Evolutionary conservation across 2,329 filamentous ascomycete genomes (phyloP).

Genomic region (Cladophialophora psammophila): DNA sequence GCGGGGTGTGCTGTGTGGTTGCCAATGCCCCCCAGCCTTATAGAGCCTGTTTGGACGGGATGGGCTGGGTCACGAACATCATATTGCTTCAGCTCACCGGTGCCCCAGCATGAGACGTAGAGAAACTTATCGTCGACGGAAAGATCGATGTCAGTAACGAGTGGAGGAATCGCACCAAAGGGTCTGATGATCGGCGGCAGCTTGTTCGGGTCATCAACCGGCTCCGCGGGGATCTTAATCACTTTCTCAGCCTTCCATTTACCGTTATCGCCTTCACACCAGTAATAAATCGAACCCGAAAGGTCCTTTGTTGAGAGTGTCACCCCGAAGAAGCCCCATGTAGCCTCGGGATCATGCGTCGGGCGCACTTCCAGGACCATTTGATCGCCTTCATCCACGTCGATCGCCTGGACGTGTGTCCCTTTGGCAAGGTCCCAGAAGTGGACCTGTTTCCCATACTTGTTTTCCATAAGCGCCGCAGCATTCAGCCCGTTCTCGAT

Average conservation of each 20-base stretch:
- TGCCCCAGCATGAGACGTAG: constrained; percentile 22
- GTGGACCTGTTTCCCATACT: constrained; percentile 12
- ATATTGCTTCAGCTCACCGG: constrained; percentile 18
- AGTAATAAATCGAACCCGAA: constrained; percentile 10
- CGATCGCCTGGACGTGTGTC: constrained; percentile 1
- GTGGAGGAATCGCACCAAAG: constrained; percentile 11
- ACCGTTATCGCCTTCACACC: constrained; percentile 2
- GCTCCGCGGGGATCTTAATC: constrained; percentile 57
- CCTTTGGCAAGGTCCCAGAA: constrained; percentile 12
- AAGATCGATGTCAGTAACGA: constrained; percentile 16
- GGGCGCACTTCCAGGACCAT: constrained; percentile 13
- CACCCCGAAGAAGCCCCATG: constrained; percentile 14
- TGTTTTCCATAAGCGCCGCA: constrained; percentile 5
- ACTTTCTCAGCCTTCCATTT: constrained; percentile 61
- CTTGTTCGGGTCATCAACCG: constrained; percentile 49
- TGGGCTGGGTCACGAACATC: constrained; percentile 16
- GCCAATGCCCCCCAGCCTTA: constrained; percentile 8
- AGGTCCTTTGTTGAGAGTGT: constrained; percentile 15
- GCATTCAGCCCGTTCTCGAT: constrained; percentile 2
- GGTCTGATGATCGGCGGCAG: constrained; percentile 7
- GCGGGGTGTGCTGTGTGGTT: constrained; percentile 9
- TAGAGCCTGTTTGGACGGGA: constrained; percentile 12
- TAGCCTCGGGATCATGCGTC: constrained; percentile 19
- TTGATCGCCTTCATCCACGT: constrained; percentile 13
- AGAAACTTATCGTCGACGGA: constrained; percentile 22